A percentile compares a stretch with the other conserved stretches of the same genome.
phyloP scores from a whole-genome alignment of 202 grass and related monocot genomes.

The Digitaria exilis region DNA sequence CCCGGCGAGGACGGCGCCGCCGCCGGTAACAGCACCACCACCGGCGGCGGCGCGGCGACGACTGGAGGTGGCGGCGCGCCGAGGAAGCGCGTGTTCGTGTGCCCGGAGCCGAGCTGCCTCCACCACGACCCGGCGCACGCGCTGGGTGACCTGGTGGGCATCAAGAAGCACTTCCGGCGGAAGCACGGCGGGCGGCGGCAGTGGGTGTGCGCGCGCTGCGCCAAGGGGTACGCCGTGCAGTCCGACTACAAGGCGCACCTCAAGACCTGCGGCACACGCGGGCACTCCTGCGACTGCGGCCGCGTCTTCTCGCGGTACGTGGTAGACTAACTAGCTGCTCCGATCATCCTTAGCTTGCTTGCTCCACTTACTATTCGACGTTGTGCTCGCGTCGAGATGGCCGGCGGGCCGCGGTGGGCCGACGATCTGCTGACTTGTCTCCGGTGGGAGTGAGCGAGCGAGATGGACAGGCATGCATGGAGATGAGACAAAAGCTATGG shows the following conservation, averaged over 20 bases:
- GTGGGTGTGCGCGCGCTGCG: conserved; percentile 86
- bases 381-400: too few species aligned
- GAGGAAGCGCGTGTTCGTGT: conserved; percentile 86
- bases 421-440: too few species aligned
- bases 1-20: neutral
- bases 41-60: neutral
- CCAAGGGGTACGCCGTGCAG: conserved; percentile 94
- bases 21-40: fast-evolving
- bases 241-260: conserved; percentile 99
- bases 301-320: conserved; percentile 94
- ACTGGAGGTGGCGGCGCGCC: neutral
- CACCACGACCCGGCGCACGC: conserved; percentile 95
- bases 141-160: conserved; percentile 95
- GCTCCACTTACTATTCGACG: neutral
- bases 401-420: too few species aligned
- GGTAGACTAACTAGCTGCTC: too few species aligned
- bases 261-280: conserved; percentile 98
- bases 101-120: conserved; percentile 94
- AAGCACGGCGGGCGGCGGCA: conserved; percentile 92
- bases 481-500: conserved; percentile 53
- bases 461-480: conserved; percentile 30
- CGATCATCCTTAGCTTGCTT: neutral
- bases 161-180: conserved; percentile 98
- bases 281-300: conserved; percentile 98
- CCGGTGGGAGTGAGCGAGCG: conserved; percentile 6